Conservation (phyloP, 75 land plant genomes). For the Selaginella tamariscina region DNA sequence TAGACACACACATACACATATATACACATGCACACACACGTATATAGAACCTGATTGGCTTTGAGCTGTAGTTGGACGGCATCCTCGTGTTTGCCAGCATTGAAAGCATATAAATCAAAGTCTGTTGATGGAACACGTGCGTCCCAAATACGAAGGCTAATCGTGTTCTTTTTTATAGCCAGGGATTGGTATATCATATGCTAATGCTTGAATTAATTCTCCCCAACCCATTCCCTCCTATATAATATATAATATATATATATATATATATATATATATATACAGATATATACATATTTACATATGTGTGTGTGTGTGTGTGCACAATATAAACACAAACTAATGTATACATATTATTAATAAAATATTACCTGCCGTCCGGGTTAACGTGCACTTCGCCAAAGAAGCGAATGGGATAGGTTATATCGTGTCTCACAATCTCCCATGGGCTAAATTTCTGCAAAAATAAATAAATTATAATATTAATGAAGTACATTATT, state of each 20-base stretch:
- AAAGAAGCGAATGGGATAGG: conserved; percentile 70
- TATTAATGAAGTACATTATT: not conserved
- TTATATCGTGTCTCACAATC: conserved; percentile 71
- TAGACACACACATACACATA: too few species aligned
- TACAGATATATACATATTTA: too few species aligned
- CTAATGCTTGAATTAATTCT: conserved; percentile 67
- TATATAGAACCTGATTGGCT: conserved; percentile 95
- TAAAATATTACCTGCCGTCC: conserved; percentile 43
- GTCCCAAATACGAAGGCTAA: conserved; percentile 29
- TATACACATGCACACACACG: not conserved
- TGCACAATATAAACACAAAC: too few species aligned
- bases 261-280: too few species aligned
- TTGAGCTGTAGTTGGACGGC: conserved; percentile 62
- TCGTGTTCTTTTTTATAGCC: conserved; percentile 85
- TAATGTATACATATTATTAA: too few species aligned
- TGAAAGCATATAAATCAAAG: conserved; percentile 63
- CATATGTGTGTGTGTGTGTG: too few species aligned
- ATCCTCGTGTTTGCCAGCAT: conserved; percentile 71
- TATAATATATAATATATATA: too few species aligned
- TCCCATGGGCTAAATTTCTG: conserved; percentile 95
- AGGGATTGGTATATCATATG: conserved; percentile 97
- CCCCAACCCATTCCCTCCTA: conserved; percentile 88
- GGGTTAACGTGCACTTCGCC: conserved; percentile 51
- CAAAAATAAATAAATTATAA: not conserved
- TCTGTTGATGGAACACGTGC: conserved; percentile 63